Conservation (phyloP, 2,329 filamentous ascomycete species). For the Falciphora oryzae region DNA sequence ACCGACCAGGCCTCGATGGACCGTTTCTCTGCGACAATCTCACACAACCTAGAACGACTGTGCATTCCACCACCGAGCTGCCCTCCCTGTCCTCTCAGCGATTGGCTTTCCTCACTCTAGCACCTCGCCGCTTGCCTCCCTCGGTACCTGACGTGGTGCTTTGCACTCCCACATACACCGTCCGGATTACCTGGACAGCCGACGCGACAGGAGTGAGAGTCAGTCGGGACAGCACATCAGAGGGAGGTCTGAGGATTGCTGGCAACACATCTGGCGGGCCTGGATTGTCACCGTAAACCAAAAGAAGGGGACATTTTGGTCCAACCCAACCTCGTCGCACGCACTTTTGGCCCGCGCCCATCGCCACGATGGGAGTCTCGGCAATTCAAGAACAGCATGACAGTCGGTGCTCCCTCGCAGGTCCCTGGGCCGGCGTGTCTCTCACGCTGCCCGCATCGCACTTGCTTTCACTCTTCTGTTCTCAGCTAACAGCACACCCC, state of each 20-base stretch:
- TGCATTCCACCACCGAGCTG: background rate
- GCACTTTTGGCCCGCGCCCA: constrained; percentile 11
- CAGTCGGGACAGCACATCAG: background rate
- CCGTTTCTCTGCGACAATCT: background rate
- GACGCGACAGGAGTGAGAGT: background rate
- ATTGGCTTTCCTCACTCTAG: background rate
- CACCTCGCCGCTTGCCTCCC: background rate
- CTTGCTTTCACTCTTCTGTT: background rate
- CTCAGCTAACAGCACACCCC: background rate
- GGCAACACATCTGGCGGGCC: background rate
- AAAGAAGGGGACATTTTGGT: background rate
- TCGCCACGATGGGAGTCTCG: constrained; percentile 70
- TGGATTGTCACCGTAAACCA: background rate
- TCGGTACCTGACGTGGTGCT: too few relatives aligned
- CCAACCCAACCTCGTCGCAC: constrained; percentile 5
- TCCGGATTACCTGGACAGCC: background rate
- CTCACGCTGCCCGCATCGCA: too few relatives aligned
- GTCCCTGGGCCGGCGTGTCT: too few relatives aligned
- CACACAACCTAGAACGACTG: background rate
- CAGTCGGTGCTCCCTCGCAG: constrained; percentile 40
- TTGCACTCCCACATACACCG: background rate
- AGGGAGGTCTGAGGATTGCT: background rate
- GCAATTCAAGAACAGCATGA: constrained; percentile 80
- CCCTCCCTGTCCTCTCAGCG: background rate
- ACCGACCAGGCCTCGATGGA: background rate